These are phyloP conservation scores for Polytrichum commune DNA, from an alignment of 225 moss, liverwort and hornwort species.

Conservation along the genomic window DNA sequence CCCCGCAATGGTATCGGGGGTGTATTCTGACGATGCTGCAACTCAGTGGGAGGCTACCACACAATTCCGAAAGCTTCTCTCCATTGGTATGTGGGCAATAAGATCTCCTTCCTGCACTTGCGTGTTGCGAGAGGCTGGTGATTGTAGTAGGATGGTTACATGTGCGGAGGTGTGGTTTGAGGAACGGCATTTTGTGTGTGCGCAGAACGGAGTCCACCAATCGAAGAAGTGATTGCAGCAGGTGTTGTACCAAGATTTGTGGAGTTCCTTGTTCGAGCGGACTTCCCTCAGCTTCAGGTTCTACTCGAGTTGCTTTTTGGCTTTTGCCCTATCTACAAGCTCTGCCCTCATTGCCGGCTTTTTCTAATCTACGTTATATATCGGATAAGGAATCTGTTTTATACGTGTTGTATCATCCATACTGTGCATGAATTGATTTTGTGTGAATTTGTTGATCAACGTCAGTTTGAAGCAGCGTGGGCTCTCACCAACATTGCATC, in stretches of 20 bases:
- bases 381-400: no score
- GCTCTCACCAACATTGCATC: conserved; percentile 70
- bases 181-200: neutral
- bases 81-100: conserved; percentile 33
- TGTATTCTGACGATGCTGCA: conserved; percentile 56
- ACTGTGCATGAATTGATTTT: no score
- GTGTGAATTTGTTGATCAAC: no score
- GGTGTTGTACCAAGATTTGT: conserved; percentile 72
- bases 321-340: no score
- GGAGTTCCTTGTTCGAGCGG: conserved; percentile 54
- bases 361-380: no score
- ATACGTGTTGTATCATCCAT: no score
- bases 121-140: neutral
- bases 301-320: neutral
- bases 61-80: conserved; percentile 65
- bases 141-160: neutral
- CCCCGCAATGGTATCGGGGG: conserved; percentile 69
- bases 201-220: conserved; percentile 69
- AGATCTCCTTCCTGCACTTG: neutral
- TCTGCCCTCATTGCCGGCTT: no score
- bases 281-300: conserved; percentile 62
- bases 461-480: conserved; percentile 59
- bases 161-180: no score
- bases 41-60: conserved; percentile 65
- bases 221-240: conserved; percentile 67